A percentile compares a stretch with the other conserved stretches of the same genome.
Conservation (phyloP, 371 early-diverging fungal genomes). For the Mucor velutinosus region DNA sequence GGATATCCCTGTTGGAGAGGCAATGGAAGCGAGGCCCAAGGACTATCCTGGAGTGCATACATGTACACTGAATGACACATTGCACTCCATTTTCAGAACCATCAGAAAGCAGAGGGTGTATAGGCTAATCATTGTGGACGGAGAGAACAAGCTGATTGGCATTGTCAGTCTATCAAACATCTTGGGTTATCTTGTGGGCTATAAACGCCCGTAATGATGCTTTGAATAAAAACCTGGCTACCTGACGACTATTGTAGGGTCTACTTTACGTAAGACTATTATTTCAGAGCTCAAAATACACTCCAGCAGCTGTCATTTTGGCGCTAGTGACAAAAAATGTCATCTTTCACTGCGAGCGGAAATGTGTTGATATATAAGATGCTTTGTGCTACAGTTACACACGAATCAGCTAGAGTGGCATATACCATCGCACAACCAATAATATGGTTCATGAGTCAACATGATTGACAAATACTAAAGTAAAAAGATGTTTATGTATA, state of each 20-base stretch:
- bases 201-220: constrained; percentile 15
- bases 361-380: neutral
- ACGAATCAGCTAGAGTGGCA: neutral
- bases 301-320: neutral
- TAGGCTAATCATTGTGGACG: constrained; percentile 89
- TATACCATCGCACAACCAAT: constrained; percentile 4
- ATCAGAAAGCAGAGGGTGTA: constrained; percentile 85
- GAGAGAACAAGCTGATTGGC: constrained; percentile 78
- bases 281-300: neutral
- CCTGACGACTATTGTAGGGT: neutral
- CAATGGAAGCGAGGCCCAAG: constrained; percentile 79
- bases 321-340: neutral
- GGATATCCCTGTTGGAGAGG: constrained; percentile 85
- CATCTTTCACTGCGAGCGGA: neutral
- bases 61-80: constrained; percentile 83
- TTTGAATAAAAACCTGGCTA: neutral
- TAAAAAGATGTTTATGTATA: constrained; percentile 1
- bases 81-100: constrained; percentile 83
- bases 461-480: constrained; percentile 8
- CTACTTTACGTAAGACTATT: neutral
- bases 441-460: constrained; percentile 10
- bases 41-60: constrained; percentile 95
- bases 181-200: constrained; percentile 67
- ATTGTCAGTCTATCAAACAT: constrained; percentile 91
- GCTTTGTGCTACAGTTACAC: constrained; percentile 11